phyloP scores from a whole-genome alignment of 75 land plant genomes.

The Adiantum capillusveneris region DNA sequence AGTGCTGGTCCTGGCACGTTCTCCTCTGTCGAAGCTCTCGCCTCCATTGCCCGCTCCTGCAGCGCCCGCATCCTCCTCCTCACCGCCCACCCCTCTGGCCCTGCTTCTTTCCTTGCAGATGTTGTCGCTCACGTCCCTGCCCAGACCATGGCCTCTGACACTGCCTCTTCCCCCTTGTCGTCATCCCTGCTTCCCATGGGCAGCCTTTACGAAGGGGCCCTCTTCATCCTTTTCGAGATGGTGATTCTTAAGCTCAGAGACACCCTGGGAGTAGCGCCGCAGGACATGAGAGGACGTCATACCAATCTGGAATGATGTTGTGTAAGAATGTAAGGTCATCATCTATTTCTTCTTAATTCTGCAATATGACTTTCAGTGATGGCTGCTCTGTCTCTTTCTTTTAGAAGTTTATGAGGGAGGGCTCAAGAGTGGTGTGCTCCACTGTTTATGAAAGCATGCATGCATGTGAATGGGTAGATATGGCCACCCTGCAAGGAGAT shows the following conservation, averaged over 20 bases:
- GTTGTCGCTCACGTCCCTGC: constrained; percentile 16
- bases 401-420: no score
- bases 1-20: constrained; percentile 94
- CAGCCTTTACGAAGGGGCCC: constrained; percentile 82
- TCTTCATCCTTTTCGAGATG: constrained; percentile 89
- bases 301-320: constrained; percentile 76
- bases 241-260: constrained; percentile 41
- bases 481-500: no score
- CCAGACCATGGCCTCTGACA: constrained; percentile 28
- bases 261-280: constrained; percentile 41
- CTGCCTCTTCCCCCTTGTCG: constrained; percentile 43
- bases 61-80: constrained; percentile 57
- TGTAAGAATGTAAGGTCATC: no score
- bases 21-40: constrained; percentile 77
- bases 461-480: no score
- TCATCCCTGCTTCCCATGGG: constrained; percentile 70
- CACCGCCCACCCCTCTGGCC: constrained; percentile 60
- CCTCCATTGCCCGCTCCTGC: constrained; percentile 33
- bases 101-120: constrained; percentile 16
- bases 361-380: no score
- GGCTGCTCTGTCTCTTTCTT: no score
- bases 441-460: no score
- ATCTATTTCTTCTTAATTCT: no score
- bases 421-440: no score
- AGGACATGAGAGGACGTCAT: constrained; percentile 49